phyloP scores from a whole-genome alignment of 2,329 filamentous ascomycete genomes.

The Acrodontium crateriforme region DNA sequence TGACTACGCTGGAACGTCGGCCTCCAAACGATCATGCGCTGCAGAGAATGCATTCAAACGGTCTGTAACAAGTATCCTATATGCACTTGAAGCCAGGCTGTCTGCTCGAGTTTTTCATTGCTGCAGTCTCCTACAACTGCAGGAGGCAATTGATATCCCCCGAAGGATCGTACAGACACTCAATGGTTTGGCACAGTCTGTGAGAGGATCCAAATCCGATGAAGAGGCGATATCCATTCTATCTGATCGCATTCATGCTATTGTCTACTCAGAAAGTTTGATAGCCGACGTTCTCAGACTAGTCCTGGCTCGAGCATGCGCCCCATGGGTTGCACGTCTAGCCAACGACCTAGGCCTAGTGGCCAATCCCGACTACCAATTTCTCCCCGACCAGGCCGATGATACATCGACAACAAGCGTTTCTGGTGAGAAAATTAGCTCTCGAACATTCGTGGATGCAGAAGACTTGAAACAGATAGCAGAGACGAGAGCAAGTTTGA shows the following conservation, averaged over 20 bases:
- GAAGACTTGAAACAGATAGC: constrained; percentile 63
- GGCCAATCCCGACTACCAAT: neutral
- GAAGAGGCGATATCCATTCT: constrained; percentile 13
- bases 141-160: constrained; percentile 29
- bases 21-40: constrained; percentile 14
- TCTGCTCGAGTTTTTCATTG: constrained; percentile 20
- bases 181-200: constrained; percentile 2
- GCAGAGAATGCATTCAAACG: constrained; percentile 30
- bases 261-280: constrained; percentile 6
- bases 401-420: constrained; percentile 6
- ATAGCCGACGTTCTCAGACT: constrained; percentile 7
- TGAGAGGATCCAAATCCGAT: constrained; percentile 6
- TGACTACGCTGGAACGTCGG: constrained; percentile 4
- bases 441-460: constrained; percentile 46
- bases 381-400: neutral
- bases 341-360: constrained; percentile 10
- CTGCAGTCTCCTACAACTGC: constrained; percentile 27
- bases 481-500: constrained; percentile 63
- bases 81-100: constrained; percentile 21
- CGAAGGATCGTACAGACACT: constrained; percentile 10
- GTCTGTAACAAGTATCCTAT: constrained; percentile 25
- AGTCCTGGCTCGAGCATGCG: constrained; percentile 12
- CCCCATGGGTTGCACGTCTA: constrained; percentile 15
- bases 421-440: constrained; percentile 11
- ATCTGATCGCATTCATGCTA: constrained; percentile 9